phyloP scores from a whole-genome alignment of 2,329 filamentous ascomycete genomes.

The Verticillium longisporum region DNA sequence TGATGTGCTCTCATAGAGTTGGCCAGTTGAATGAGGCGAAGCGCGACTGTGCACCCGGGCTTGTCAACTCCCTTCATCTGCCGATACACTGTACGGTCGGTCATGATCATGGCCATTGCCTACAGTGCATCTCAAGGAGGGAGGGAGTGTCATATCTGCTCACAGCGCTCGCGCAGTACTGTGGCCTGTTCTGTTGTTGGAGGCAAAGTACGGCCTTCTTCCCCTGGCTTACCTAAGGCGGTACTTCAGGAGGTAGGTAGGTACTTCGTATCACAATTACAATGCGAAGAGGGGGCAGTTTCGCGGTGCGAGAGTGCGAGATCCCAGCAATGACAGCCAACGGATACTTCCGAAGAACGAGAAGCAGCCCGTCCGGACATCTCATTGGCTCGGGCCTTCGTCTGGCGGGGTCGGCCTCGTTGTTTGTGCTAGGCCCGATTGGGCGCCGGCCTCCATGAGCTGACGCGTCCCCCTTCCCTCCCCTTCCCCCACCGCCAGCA shows the following conservation, averaged over 20 bases:
- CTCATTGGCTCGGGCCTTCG: background rate
- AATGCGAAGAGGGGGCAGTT: background rate
- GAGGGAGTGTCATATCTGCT: background rate
- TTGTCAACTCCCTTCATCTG: too few relatives aligned
- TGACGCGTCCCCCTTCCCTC: slow-evolving; percentile 1
- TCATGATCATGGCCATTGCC: background rate
- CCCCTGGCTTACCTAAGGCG: background rate
- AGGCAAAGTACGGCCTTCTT: too few relatives aligned
- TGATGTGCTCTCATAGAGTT: background rate
- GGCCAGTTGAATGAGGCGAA: background rate
- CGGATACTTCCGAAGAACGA: background rate
- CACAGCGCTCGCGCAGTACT: background rate
- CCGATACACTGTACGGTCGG: too few relatives aligned
- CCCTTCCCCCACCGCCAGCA: slow-evolving; percentile 13
- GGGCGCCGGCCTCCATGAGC: background rate
- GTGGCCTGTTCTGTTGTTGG: too few relatives aligned
- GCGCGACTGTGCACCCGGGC: background rate
- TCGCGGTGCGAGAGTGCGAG: background rate
- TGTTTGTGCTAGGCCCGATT: slow-evolving; percentile 1
- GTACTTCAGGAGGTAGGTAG: too few relatives aligned
- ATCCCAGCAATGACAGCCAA: background rate
- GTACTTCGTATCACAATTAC: too few relatives aligned
- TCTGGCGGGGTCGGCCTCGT: background rate
- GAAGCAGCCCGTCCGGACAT: too few relatives aligned
- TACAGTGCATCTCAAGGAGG: background rate